phyloP scores from a whole-genome alignment of 2,329 filamentous ascomycete species.

The Chaetomiaceae sp. region DNA sequence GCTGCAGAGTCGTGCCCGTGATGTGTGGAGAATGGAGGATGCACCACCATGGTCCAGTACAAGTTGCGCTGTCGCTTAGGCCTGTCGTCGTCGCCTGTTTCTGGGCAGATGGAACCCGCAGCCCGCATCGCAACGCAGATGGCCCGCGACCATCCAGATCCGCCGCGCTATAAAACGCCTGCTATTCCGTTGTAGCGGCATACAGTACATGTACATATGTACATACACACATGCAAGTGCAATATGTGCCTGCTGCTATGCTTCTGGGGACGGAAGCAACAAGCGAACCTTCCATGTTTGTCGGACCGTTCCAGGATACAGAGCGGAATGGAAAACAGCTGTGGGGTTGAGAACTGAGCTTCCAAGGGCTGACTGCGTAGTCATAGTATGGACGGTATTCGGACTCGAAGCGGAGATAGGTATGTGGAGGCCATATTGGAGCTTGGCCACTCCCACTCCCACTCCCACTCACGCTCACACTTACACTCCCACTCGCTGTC shows the following conservation, averaged over 20 bases:
- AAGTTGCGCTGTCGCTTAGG: conserved; percentile 26
- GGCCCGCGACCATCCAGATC: conserved; percentile 21
- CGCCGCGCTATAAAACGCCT: conserved; percentile 17
- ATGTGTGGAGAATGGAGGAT: too few species aligned
- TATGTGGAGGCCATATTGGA: conserved; percentile 4
- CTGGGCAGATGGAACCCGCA: conserved; percentile 13
- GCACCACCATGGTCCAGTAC: too few species aligned
- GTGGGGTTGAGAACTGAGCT: too few species aligned
- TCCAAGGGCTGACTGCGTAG: too few species aligned
- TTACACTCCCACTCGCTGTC: too few species aligned
- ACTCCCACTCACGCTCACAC: too few species aligned
- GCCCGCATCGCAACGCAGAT: conserved; percentile 12
- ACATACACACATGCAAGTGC: too few species aligned
- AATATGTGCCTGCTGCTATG: conserved; percentile 28
- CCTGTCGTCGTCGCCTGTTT: conserved; percentile 8
- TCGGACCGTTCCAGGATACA: conserved; percentile 18
- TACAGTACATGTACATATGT: too few species aligned
- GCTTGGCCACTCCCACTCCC: too few species aligned
- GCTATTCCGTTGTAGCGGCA: conserved; percentile 20
- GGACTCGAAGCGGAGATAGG: too few species aligned
- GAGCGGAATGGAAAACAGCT: neutral
- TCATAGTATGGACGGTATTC: too few species aligned
- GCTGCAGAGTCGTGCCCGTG: too few species aligned
- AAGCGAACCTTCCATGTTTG: conserved; percentile 20
- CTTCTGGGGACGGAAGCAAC: conserved; percentile 22